Base-by-base conservation (phyloP, 140 eudicot genomes). In the Ambrosia hybrid region DNA sequence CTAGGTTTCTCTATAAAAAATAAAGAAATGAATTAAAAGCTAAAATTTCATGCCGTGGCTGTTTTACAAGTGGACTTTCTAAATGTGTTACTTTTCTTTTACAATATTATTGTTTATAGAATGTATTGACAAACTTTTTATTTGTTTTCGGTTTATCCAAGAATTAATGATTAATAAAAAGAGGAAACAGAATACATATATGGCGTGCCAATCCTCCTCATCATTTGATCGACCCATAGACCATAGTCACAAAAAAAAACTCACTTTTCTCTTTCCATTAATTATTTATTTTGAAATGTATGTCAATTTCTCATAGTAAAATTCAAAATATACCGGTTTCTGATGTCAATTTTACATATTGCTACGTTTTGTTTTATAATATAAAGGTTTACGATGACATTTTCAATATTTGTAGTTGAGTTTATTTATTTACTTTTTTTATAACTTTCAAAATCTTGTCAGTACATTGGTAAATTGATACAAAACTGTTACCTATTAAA, bases 121-220 rank as follows among this genome's bases (percentile, higher is more conserved):
- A 11, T 7, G 49, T 61, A 61, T 61, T 36, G 67, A 61, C 67
- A 61, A 59, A 33, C 21, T 36, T 36, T 61, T 61, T 61, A 36
- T 61, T 61, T 61, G 48, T 36, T 36, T 36, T 34, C 11, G 8
- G 11, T 52, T 7, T 69, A 69, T 52, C 16, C 51, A 69, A 49
- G 9, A 34, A 13, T 55, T 10, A 71, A 56, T 67, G 52, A 75
- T 48, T 75, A 26, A 41, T 36, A 52, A 36, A 57, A 61, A 37
- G 33, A 63, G 14, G 13, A 38, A 58, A 71, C 3, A 11, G 4
- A 72, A 15, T 13, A 59, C 48, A 58, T 37, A 78, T 17, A 57
- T 46, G 83, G 83, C 83, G 83, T 78, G 83, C 83, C 74, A 65
- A 46, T n/a, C 41, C 49, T 65, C 12, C 74, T 45, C 78, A 72